Evolutionary conservation across 345 rosid genomes (phyloP).

Genomic region (Gossypium turneri): DNA sequence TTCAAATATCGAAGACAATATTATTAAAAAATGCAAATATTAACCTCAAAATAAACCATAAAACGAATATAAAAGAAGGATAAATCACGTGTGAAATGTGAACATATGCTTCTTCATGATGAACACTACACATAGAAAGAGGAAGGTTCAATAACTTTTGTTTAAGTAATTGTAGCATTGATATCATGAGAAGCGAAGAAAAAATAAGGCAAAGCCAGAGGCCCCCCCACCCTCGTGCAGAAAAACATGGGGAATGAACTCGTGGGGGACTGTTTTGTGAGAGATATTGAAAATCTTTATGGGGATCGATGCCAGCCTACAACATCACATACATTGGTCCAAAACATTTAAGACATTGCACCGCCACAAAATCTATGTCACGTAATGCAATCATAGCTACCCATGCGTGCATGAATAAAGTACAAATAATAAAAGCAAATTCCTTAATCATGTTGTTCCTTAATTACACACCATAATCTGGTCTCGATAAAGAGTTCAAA

Average conservation of each 20-base stretch:
- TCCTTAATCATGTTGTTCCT: constrained; percentile 12
- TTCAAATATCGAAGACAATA: no score
- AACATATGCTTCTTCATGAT: constrained; percentile 19
- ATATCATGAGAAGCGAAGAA: background rate
- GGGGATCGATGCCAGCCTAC: constrained; percentile 44
- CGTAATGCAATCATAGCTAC: constrained; percentile 4
- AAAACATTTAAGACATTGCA: background rate
- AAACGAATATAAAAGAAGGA: no score
- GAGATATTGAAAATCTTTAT: constrained; percentile 49
- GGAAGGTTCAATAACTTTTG: background rate
- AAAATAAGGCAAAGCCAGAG: background rate
- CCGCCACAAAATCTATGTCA: constrained; percentile 16
- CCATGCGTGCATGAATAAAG: constrained; percentile 27
- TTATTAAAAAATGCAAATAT: no score
- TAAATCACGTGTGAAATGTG: no score
- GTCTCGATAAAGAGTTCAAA: background rate
- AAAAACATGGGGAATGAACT: constrained; percentile 19
- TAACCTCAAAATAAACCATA: no score
- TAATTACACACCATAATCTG: background rate
- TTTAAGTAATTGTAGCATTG: background rate
- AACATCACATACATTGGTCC: constrained; percentile 2
- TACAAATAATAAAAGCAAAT: background rate
- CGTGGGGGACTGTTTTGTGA: background rate
- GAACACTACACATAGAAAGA: background rate
- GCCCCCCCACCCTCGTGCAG: background rate